phyloP scores from a whole-genome alignment of 225 moss, liverwort and hornwort genomes.

The Antitrichia curtipendula region DNA sequence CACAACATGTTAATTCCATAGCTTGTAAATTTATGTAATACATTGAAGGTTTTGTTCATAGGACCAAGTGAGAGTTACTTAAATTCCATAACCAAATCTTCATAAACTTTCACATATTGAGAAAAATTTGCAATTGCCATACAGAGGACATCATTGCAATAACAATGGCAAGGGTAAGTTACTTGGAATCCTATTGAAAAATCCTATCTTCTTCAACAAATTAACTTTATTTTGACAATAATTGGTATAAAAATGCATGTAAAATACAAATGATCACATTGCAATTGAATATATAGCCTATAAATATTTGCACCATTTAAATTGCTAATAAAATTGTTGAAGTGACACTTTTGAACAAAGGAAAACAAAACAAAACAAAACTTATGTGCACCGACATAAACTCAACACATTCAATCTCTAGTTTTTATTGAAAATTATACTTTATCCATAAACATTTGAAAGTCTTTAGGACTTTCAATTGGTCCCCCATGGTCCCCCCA shows the following conservation, averaged over 20 bases:
- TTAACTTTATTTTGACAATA: not conserved
- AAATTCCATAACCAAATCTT: not conserved
- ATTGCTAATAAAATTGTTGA: not conserved
- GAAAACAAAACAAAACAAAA: not conserved
- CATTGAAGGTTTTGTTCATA: not conserved
- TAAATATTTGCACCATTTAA: not conserved
- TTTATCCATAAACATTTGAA: not conserved
- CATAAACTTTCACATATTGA: not conserved
- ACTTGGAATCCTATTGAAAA: not conserved
- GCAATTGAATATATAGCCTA: not conserved
- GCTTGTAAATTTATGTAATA: not conserved
- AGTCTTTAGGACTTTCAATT: not conserved
- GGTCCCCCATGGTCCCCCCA: not conserved
- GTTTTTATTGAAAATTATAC: not conserved
- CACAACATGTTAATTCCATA: accelerated
- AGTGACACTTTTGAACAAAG: not conserved
- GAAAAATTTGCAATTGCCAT: not conserved
- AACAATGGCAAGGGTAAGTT: not conserved
- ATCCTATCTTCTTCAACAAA: not conserved
- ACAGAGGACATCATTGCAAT: not conserved
- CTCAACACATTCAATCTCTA: not conserved
- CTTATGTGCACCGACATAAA: not conserved
- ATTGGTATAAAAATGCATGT: not conserved
- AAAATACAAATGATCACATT: not conserved
- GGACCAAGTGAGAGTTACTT: too few relatives aligned